phyloP scores from a whole-genome alignment of 2,329 filamentous ascomycete genomes.

The Capronia coronata region DNA sequence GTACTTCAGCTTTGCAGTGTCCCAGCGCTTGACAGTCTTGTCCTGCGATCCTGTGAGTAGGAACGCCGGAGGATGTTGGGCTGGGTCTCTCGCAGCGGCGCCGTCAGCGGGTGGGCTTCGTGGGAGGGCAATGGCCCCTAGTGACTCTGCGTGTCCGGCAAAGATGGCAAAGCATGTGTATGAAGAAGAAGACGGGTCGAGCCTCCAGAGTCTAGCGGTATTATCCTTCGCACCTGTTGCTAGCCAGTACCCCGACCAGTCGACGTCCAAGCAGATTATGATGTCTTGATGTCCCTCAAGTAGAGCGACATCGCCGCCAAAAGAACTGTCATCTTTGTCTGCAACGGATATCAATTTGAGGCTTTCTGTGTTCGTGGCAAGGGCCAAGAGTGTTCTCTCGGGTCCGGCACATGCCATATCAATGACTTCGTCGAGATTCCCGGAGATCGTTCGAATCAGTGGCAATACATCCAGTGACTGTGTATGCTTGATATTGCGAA shows the following conservation, averaged over 20 bases:
- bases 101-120: constrained; percentile 61
- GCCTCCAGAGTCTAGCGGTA: constrained; percentile 79
- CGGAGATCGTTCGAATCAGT: constrained; percentile 72
- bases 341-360: constrained; percentile 74
- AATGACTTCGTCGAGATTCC: constrained; percentile 96
- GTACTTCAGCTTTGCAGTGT: constrained; percentile 59
- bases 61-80: constrained; percentile 74
- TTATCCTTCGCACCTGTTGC: constrained; percentile 97
- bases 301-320: constrained; percentile 80
- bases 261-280: constrained; percentile 85
- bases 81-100: constrained; percentile 65
- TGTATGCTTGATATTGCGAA: constrained; percentile 33
- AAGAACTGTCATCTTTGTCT: constrained; percentile 39
- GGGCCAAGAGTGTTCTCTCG: constrained; percentile 72
- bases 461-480: constrained; percentile 44
- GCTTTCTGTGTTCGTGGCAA: constrained; percentile 93
- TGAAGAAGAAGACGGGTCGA: constrained; percentile 68
- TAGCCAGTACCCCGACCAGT: constrained; percentile 97
- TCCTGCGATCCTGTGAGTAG: constrained; percentile 91
- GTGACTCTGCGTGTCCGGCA: constrained; percentile 86
- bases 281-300: constrained; percentile 92
- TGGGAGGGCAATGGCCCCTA: constrained; percentile 82
- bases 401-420: constrained; percentile 81
- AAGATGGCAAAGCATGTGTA: constrained; percentile 77
- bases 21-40: constrained; percentile 91